Conservation (phyloP, 257 asterid genomes). For the Perilla frutescens region DNA sequence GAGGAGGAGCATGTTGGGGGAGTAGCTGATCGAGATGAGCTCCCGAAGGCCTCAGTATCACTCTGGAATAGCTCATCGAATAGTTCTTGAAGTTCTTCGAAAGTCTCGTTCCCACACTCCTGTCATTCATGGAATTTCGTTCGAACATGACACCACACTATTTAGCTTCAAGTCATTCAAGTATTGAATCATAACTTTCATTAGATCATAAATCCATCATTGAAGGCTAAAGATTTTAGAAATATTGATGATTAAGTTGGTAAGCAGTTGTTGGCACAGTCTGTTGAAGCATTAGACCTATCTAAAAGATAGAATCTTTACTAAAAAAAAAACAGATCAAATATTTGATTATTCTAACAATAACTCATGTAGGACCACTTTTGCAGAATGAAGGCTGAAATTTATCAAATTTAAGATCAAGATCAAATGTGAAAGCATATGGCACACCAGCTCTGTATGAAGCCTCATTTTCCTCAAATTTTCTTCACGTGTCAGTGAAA, state of each 20-base stretch:
- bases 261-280: too few species aligned
- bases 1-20: slow-evolving; percentile 48
- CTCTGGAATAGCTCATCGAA: slow-evolving; percentile 65
- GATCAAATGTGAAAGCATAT: too few species aligned
- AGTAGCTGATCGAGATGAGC: slow-evolving; percentile 45
- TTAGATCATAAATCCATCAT: neutral
- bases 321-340: neutral
- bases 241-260: neutral
- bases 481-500: neutral
- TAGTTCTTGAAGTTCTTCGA: slow-evolving; percentile 71
- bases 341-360: neutral
- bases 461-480: too few species aligned
- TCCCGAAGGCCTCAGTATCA: slow-evolving; percentile 47
- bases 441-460: too few species aligned
- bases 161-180: slow-evolving; percentile 24
- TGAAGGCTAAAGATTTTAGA: neutral
- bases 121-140: slow-evolving; percentile 48
- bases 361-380: slow-evolving; percentile 1
- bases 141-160: slow-evolving; percentile 37
- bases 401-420: neutral
- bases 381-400: neutral
- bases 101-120: slow-evolving; percentile 63
- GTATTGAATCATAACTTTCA: neutral
- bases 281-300: too few species aligned
- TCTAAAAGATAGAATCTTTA: slow-evolving; percentile 11